A percentile compares a stretch with the other conserved stretches of the same genome.
These are phyloP conservation scores for Leccinellum rugosiceps DNA, from an alignment of 768 basidiomycete species.

Conservation along the genomic window DNA sequence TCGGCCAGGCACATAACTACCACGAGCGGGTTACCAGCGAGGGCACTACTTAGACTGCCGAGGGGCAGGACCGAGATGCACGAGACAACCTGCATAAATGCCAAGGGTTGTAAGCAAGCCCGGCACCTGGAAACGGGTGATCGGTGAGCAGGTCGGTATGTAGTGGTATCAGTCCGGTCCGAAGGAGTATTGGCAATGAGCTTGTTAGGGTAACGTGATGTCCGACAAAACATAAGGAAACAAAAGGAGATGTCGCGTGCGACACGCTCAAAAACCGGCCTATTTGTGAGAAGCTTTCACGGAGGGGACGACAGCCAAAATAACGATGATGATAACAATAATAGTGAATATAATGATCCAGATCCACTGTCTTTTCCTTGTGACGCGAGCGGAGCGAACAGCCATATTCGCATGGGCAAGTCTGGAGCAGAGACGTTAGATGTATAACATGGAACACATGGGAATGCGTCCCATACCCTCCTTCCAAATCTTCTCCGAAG, in stretches of 20 bases:
- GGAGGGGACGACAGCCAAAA: constrained; percentile 54
- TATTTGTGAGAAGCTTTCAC: constrained; percentile 40
- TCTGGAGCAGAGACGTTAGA: constrained; percentile 37
- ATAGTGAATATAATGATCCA: constrained; percentile 75
- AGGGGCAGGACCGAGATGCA: no score
- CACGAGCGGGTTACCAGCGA: no score
- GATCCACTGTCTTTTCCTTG: constrained; percentile 96
- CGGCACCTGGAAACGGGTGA: background rate
- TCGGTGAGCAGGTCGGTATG: constrained; percentile 12
- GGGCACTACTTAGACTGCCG: no score
- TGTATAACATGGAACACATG: background rate
- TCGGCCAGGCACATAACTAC: no score
- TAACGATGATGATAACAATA: constrained; percentile 60
- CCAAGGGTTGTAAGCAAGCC: background rate
- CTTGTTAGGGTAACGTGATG: background rate
- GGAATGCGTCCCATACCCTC: constrained; percentile 54
- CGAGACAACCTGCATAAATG: no score
- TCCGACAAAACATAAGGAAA: constrained; percentile 6
- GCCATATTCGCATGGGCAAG: constrained; percentile 82
- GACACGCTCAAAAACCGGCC: background rate
- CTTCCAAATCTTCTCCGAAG: constrained; percentile 82
- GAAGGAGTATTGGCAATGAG: constrained; percentile 17
- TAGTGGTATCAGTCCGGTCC: constrained; percentile 13
- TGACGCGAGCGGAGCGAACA: constrained; percentile 75
- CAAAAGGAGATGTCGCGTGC: background rate